phyloP scores from a whole-genome alignment of 2,329 filamentous ascomycete species.

The Leptographium galeiforme region DNA sequence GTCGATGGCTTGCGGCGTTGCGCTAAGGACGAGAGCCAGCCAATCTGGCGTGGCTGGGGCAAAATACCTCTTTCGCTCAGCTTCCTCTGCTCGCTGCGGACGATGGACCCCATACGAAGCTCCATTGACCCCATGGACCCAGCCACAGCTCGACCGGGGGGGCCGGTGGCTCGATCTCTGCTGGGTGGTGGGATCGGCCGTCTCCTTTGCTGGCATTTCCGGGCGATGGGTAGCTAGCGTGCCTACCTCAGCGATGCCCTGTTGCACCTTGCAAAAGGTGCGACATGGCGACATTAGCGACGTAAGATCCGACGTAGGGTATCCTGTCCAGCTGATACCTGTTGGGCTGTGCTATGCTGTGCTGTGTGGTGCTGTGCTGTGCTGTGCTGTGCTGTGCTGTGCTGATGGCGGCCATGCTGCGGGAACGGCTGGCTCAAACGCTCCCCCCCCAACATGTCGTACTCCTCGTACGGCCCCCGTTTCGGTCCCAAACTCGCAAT shows the following conservation, averaged over 20 bases:
- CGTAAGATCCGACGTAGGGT: no score
- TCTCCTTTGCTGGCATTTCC: neutral
- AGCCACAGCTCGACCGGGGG: conserved; percentile 1
- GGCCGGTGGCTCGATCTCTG: neutral
- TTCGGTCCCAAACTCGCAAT: neutral
- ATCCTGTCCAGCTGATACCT: neutral
- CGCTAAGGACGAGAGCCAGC: neutral
- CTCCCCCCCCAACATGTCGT: neutral
- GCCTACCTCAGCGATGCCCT: neutral
- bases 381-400: neutral
- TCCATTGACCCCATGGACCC: neutral
- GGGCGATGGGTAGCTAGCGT: neutral
- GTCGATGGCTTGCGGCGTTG: no score
- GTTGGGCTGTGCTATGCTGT: neutral
- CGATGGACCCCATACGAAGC: neutral
- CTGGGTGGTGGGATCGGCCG: neutral
- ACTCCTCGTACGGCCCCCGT: neutral
- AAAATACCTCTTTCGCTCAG: neutral
- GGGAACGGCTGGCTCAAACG: neutral
- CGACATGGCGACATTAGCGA: neutral
- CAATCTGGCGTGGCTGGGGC: neutral
- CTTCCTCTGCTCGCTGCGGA: neutral
- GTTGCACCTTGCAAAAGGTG: no score
- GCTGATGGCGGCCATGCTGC: neutral
- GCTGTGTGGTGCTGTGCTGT: neutral